Base-by-base conservation (phyloP, 2,329 filamentous ascomycete genomes). In the Aspergillus arachidicola region DNA sequence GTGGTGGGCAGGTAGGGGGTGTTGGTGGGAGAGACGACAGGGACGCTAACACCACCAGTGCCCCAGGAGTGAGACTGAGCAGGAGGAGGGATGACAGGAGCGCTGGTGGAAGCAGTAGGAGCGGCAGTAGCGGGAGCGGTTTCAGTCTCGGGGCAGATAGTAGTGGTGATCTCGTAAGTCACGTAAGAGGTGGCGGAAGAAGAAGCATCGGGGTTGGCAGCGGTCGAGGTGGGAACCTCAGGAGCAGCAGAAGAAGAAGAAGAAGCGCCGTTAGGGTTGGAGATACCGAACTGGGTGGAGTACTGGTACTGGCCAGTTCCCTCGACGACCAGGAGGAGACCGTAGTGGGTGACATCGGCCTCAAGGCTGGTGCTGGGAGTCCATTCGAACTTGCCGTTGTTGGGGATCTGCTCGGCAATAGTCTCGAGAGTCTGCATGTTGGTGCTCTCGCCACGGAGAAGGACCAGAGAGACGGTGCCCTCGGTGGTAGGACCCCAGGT, bases 231-330 rank as follows among this genome's bases (percentile, higher is more conserved):
- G 57, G 67, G 34, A 56, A 64, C 38, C 48, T 32, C 48, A 6
- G 48, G 10, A 34, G 60, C 43, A 38, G 36, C 34, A 21, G 66
- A 50, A 19, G 60, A 56, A 12, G 68, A 65, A 54, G 71, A 59
- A 38, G 62, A 38, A 57, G 21, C 60, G 48, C 64, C 63, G 36
- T 64, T 59, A 50, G 72, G 60, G 68, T 76, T 76, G 60, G 72
- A 61, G 78, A 89, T 82, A 70, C 87, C 87, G 79, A 89, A 89
- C 75, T 89, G 86, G 63, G 84, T 85, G 50, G 83, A 84, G 78
- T 83, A 87, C 74, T 89, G 87, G 82, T 86, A 89, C 72, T 84
- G 77, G 73, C 86, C 85, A 66, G 81, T 85, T 57, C 80, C 79
- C 71, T 88, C 85, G 67, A 85, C 85, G 68, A 89, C 85, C 70